phyloP scores from a whole-genome alignment of 805 yeast species.

The Kazachstania psychrophila region DNA sequence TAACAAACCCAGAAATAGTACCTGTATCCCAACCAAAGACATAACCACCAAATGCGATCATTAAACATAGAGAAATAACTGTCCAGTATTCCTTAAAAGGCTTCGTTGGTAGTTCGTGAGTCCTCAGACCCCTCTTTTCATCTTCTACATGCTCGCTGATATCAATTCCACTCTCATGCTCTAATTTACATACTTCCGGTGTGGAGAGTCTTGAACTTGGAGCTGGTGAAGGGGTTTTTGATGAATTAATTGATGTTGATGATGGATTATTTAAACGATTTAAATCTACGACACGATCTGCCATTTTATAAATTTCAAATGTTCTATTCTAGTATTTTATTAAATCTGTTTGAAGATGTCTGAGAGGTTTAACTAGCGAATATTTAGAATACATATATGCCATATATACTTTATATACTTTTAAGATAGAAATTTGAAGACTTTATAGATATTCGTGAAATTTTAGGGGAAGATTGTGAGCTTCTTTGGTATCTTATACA shows the following conservation, averaged over 20 bases:
- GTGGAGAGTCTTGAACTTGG: not conserved
- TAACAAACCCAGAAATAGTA: slow-evolving; percentile 61
- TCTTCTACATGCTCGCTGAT: not conserved
- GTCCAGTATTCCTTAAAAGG: slow-evolving; percentile 10
- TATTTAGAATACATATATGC: too few relatives aligned
- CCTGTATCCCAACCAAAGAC: slow-evolving; percentile 19
- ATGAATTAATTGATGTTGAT: not conserved
- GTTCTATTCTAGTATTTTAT: too few relatives aligned
- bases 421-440: too few relatives aligned
- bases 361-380: too few relatives aligned
- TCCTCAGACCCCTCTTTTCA: not conserved
- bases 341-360: too few relatives aligned
- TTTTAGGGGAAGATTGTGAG: too few relatives aligned
- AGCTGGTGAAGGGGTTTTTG: not conserved
- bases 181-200: not conserved
- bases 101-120: slow-evolving; percentile 1
- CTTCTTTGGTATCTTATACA: too few relatives aligned
- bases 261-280: not conserved
- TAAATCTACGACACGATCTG: not conserved
- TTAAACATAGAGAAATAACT: slow-evolving; percentile 15
- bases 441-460: too few relatives aligned
- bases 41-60: slow-evolving; percentile 33
- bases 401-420: too few relatives aligned
- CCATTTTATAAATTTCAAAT: not conserved
- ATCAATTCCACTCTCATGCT: not conserved